These are phyloP conservation scores for Scheffersomyces coipomensis DNA, from an alignment of 805 yeast genomes.

Conservation along the genomic window DNA sequence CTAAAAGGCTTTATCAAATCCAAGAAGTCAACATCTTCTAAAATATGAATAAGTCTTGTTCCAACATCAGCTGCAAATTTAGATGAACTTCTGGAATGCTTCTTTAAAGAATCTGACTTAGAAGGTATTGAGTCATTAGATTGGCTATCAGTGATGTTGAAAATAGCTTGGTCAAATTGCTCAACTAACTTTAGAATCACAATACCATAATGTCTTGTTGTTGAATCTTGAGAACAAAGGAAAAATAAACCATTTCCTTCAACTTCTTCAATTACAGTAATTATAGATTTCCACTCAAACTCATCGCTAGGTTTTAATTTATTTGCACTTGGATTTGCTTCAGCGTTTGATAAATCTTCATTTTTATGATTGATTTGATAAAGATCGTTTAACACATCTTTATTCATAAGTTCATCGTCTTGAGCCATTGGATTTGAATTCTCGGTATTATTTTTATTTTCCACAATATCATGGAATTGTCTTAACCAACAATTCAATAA, in stretches of 20 bases:
- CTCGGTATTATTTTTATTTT: constrained; percentile 16
- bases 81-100: constrained; percentile 59
- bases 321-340: not conserved
- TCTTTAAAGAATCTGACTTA: constrained; percentile 9
- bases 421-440: constrained; percentile 25
- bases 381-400: constrained; percentile 39
- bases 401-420: constrained; percentile 34
- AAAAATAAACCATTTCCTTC: constrained; percentile 95
- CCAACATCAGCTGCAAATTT: constrained; percentile 80
- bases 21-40: constrained; percentile 68
- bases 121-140: constrained; percentile 9
- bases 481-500: constrained; percentile 79
- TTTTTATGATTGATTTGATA: constrained; percentile 45
- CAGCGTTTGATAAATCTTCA: constrained; percentile 26
- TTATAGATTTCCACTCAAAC: constrained; percentile 72
- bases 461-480: constrained; percentile 45
- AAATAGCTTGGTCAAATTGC: constrained; percentile 83
- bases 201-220: constrained; percentile 72
- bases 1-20: constrained; percentile 55
- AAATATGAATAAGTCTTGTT: constrained; percentile 69
- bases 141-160: constrained; percentile 45
- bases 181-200: constrained; percentile 73
- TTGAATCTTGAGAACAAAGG: constrained; percentile 81
- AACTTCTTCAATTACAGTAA: constrained; percentile 87
- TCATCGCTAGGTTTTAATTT: constrained; percentile 49